Percentiles rank a stretch among this genome's conserved stretches.
Conservation (phyloP, 805 yeast species). For the Candida maris region DNA sequence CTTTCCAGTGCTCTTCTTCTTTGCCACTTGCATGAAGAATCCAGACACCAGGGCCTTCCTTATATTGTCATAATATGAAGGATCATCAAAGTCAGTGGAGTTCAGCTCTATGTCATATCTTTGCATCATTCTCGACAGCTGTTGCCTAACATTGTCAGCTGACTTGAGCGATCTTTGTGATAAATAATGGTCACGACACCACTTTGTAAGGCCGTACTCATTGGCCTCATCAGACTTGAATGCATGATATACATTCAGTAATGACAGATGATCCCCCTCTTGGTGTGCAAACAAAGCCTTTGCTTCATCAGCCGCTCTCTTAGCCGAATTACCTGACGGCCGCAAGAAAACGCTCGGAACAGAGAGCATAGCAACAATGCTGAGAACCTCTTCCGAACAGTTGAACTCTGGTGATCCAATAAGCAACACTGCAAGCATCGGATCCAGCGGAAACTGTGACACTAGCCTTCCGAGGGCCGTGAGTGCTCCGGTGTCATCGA, state of each 20-base stretch:
- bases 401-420: constrained; percentile 81
- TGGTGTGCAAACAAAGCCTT: constrained; percentile 86
- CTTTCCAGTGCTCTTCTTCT: constrained; percentile 74
- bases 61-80: constrained; percentile 67
- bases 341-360: constrained; percentile 95
- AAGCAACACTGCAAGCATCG: constrained; percentile 89
- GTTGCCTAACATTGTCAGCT: constrained; percentile 84
- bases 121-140: constrained; percentile 80
- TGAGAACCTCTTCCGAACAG: constrained; percentile 84
- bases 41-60: constrained; percentile 88
- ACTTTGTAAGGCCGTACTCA: constrained; percentile 61
- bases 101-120: constrained; percentile 69
- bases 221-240: constrained; percentile 73
- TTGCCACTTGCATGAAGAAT: constrained; percentile 97
- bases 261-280: constrained; percentile 91
- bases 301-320: constrained; percentile 87
- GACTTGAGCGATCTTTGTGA: constrained; percentile 78
- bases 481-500: constrained; percentile 87
- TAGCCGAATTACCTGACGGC: constrained; percentile 80
- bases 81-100: constrained; percentile 64
- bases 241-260: constrained; percentile 83
- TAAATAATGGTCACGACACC: constrained; percentile 91
- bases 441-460: constrained; percentile 92
- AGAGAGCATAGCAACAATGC: constrained; percentile 85
- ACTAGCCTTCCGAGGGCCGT: constrained; percentile 89